Evolutionary conservation across 805 yeast genomes (phyloP), one percentile per base, ranked within the genome.

Genomic region (Cyberlindnera euphorbiae): DNA sequence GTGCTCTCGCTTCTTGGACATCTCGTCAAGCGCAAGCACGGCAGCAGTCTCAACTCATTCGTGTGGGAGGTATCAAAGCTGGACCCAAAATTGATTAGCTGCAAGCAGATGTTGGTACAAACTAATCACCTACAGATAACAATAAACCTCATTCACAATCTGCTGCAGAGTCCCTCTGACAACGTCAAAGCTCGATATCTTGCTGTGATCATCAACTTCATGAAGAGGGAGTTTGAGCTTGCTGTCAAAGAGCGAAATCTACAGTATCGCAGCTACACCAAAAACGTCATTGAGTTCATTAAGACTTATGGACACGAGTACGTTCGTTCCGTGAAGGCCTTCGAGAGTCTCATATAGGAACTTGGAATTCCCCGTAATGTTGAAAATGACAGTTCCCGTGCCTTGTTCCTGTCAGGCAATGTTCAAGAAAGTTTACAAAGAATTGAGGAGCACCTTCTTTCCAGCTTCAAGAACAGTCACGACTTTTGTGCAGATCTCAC

Each of bases 101-200:
- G 44, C 12, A 36, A 32, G n/a, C 43, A 41, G n/a, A 17, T 34
- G 1, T 21, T 46, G n/a, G 36, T 50, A 8, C 51, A 46, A 18
- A 38, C 50, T 0, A 46, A 52, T 11, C 45, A 46, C n/a, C 24
- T 47, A 2, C 50, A 45, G 21, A 42, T 53, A 4, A 37, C 49
- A 2, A 38, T 36, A 6, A 41, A 33, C 18, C 24, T 53, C 4
- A 34, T 52, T 1, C 33, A 44, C 15, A 42, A 42, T 15, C 16
- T 53, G 8, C 30, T 50, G 25, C 45, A 32, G 14, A 39, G 29
- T 15, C 41, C 39, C 16, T 19, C 47, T 1, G 24, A 36, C 1
- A 28, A 38, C 14, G 28, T 39, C 1, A 42, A 38, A 15, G 25
- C 46, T 6, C 22, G 50, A n/a, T 38, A 38, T 18, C 26, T 52